Percentiles rank a stretch among this genome's conserved stretches.
Evolutionary conservation across 305 asterid genomes (phyloP).

Genomic region (Caryopteris hybrid): DNA sequence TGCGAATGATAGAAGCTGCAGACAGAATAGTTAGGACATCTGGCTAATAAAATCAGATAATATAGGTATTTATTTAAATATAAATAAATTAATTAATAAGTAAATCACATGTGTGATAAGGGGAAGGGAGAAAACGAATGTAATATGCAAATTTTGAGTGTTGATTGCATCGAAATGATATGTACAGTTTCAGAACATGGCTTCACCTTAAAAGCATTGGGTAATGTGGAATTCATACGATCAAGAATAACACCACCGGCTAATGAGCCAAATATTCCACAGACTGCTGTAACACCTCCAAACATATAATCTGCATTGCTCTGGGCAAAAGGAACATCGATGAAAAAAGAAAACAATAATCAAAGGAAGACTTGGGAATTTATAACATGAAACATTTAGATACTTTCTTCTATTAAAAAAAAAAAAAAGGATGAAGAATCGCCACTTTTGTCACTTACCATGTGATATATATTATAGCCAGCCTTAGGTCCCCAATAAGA

Average conservation of each 20-base stretch:
- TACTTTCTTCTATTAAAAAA: neutral
- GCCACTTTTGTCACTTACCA: constrained; percentile 49
- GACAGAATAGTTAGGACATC: constrained; percentile 3
- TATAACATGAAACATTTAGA: constrained; percentile 1
- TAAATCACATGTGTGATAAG: neutral
- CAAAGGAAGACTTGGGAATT: neutral
- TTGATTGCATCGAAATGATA: neutral
- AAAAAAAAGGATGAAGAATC: neutral
- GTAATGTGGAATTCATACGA: constrained; percentile 57
- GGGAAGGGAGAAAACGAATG: no score
- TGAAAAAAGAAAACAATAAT: neutral
- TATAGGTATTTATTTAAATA: neutral
- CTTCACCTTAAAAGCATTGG: constrained; percentile 85
- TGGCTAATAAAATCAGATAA: neutral
- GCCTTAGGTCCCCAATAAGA: constrained; percentile 99
- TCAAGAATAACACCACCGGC: constrained; percentile 83
- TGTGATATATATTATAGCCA: constrained; percentile 81
- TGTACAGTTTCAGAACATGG: neutral
- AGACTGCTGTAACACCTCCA: constrained; percentile 79
- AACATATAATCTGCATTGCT: constrained; percentile 77
- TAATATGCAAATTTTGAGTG: no score
- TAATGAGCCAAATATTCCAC: constrained; percentile 80
- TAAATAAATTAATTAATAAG: neutral
- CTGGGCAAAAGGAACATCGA: constrained; percentile 33
- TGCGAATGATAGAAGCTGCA: constrained; percentile 79